Evolutionary conservation across 2,329 filamentous ascomycete genomes (phyloP).

Genomic region (Clarireedia paspali): DNA sequence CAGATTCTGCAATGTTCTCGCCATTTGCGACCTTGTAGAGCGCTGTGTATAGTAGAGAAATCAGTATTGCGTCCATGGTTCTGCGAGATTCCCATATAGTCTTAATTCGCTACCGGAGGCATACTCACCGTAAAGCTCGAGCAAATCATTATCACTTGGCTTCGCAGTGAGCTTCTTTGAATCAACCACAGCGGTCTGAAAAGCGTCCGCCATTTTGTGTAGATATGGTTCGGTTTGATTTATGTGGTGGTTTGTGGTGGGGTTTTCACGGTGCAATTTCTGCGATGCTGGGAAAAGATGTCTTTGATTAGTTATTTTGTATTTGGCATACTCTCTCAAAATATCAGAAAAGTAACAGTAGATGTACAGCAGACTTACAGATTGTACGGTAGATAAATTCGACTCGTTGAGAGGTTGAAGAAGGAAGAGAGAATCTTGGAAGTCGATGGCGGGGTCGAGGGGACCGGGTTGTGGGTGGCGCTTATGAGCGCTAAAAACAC

Average conservation of each 20-base stretch:
- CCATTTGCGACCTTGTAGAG: slow-evolving; percentile 51
- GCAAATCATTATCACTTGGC: slow-evolving; percentile 56
- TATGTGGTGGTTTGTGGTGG: neutral
- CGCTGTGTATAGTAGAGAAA: slow-evolving; percentile 30
- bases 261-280: neutral
- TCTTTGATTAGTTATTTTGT: neutral
- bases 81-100: neutral
- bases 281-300: neutral
- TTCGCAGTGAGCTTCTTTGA: slow-evolving; percentile 60
- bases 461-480: neutral
- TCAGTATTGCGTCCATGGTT: neutral
- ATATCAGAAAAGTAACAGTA: no score
- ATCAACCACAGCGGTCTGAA: slow-evolving; percentile 51
- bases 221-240: neutral
- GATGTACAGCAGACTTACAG: neutral
- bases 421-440: neutral
- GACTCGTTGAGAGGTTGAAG: neutral
- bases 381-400: neutral
- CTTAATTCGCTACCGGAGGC: neutral
- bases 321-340: no score
- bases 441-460: neutral
- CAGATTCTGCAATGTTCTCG: slow-evolving; percentile 49
- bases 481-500: neutral
- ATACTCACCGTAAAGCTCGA: slow-evolving; percentile 32
- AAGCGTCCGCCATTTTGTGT: slow-evolving; percentile 26